Base-by-base conservation (phyloP, 371 early-diverging fungal species). In the Nematocida ausubeli region DNA sequence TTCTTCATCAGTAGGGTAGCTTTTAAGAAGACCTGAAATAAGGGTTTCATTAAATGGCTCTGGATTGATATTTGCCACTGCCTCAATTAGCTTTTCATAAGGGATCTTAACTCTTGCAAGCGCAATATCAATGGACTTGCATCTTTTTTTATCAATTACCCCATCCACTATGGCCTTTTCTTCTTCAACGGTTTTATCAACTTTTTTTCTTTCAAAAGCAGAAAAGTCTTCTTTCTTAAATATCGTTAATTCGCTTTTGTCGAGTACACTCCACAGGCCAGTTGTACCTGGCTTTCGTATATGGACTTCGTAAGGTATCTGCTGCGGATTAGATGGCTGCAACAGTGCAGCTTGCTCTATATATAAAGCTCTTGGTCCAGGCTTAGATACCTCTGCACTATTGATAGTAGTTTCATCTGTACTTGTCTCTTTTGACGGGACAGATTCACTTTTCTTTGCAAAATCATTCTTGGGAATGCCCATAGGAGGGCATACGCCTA, bases 1-100 rank as follows among this genome's bases (percentile, higher is more conserved):
- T 3, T 70, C 70, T 58, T 70, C 70, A 16, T 70, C 70, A 1
- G 60, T 60, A 24, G 70, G 70, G 39, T 70, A 70, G 60, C 24
- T 57, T 14, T 14, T 12, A 9, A 70, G 47, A 0, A 70, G 62
- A 16, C 70, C 70, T 9, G 28, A 7, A 22, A 70, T 12, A 30
- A 70, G 42, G 1, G 63, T 70, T 60, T 70, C 70, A 5, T 64
- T 60, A 30, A 70, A 56, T 51, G 55, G 34, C 26, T 19, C 5
- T 39, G 26, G 6, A 35, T 60, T 26, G 4, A 70, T 4, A 9
- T 39, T 35, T 22, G 64, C 60, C 2, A 70, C 40, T 6, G 34
- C 22, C 16, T 12, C 6, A 5, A 70, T 44, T 26, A 70, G 49
- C 7, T 70, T 34, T 58, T n/a, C 19, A 28, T 50, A n/a, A 16